Evolutionary conservation across 345 rosid species (phyloP), one percentile per base, ranked within the genome.

Genomic region (Eucalyptus erythrocorys): DNA sequence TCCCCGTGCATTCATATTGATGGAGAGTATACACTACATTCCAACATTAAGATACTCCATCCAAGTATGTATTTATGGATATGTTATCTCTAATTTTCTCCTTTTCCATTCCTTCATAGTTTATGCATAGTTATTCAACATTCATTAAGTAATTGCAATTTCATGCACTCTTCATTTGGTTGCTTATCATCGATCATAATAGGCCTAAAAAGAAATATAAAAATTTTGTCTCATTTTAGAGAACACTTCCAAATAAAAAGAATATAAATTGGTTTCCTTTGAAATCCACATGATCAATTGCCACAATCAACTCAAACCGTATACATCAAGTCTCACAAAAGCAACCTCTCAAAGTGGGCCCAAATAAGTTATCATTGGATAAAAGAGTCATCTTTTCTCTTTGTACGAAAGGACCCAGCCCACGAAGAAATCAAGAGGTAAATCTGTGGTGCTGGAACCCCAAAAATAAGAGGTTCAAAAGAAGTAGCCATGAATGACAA

Each of bases 1-100:
- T 19, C 24, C 10, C 0, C 2, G 0, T 51, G 24, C 9, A 9
- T 51, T 51, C 55, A 9, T 51, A 0, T 51, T 0, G 9, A 51
- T 51, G 55, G 24, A 51, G 0, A 19, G 55, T 1, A 1, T 51
- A 51, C 16, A 51, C 24, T 51, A 7, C 55, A 51, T 24, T 51
- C 55, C 24, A 51, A 51, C 24, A 51, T 51, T 51, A 51, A 19
- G 24, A 51, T 51, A 19, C 66, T 59, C 66, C 32, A 59, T 26
- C 14, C 14, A 59, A 59, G 2, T 10, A 59, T 26, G n/a, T 59
- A 59, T 26, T 59, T 26, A 5, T 27, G n/a, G n/a, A 59, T 59
- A 59, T 59, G n/a, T 59, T 26, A 57, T 26, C 64, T 10, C 64
- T 24, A 11, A 59, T 13, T 57, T 27, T 27, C 0, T 59, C 66